A percentile compares a stretch with the other conserved stretches of the same genome.
These are phyloP conservation scores for Jatropha multifida DNA, from an alignment of 441 rosid species.

Conservation along the genomic window DNA sequence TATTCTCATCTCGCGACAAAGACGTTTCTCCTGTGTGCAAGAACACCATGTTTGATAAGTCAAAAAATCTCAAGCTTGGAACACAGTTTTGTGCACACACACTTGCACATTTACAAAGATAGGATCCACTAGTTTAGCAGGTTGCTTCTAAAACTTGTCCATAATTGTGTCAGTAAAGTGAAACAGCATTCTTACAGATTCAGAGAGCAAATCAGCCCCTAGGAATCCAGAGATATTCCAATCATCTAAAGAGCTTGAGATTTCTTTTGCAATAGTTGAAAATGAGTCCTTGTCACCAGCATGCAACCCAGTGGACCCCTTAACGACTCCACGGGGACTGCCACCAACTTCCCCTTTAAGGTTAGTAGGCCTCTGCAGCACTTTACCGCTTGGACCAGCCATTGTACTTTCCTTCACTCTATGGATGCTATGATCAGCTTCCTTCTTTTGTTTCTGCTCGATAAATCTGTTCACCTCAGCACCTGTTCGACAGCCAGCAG, in stretches of 20 bases:
- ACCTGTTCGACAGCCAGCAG: conserved; percentile 67
- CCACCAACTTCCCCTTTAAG: conserved; percentile 38
- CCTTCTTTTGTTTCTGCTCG: conserved; percentile 67
- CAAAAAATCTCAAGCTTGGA: background rate
- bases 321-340: conserved; percentile 45
- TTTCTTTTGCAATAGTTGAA: conserved; percentile 34
- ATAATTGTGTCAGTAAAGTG: background rate
- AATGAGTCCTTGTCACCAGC: conserved; percentile 43
- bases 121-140: background rate
- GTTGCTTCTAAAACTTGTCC: conserved; percentile 6
- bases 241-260: conserved; percentile 44
- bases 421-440: conserved; percentile 57
- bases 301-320: conserved; percentile 38
- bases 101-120: background rate
- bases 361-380: conserved; percentile 39
- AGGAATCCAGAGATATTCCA: conserved; percentile 80
- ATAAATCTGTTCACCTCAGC: conserved; percentile 62
- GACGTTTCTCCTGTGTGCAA: conserved; percentile 59
- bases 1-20: conserved; percentile 68
- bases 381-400: conserved; percentile 59
- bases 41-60: conserved; percentile 6
- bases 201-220: conserved; percentile 78
- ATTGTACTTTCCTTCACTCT: conserved; percentile 51
- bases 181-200: conserved; percentile 49
- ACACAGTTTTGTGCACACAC: background rate